Evolutionary conservation across 352 stramenopile species (phyloP), one percentile per base, ranked within the genome.

Genomic region (Pythium apleroticum): DNA sequence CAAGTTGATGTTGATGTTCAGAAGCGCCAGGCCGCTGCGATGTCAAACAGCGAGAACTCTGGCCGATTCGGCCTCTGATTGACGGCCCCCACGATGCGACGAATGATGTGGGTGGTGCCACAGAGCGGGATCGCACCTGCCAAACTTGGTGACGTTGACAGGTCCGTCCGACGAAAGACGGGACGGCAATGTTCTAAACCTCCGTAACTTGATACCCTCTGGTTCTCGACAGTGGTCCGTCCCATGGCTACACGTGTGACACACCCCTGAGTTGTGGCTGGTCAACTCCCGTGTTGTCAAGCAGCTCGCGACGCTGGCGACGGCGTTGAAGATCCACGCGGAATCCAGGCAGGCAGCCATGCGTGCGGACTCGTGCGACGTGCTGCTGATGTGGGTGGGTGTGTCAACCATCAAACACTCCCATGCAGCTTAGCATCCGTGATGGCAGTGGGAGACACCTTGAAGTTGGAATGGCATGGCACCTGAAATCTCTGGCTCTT

Each of bases 211-310:
- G 9, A 69, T 69, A 63, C 19, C 61, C 53, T 27, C 19, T 17
- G 9, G 22, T 37, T 61, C 45, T 20, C 6, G 5, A 67, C 9
- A 60, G 60, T 67, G 17, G 43, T n/a, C 53, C 25, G 15, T 0
- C 15, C 19, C 12, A 68, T 68, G 61, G 61, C 43, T 68, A 63
- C 61, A 63, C 12, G 24, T 57, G 61, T 62, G 31, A 63, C 53
- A 63, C 61, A 67, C 52, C 24, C 20, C 52, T 59, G 31, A 46
- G 52, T 59, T 59, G 45, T 7, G 2, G 45, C 6, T 14, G 17
- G 15, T 14, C 37, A 46, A n/a, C 37, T 22, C n/a, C n/a, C 52
- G 33, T 49, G 31, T 59, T 58, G 52, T 58, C 15, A 46, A 46
- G 5, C 25, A 31, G n/a, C 14, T 6, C 10, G 3, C 11, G 7